Conservation (phyloP, 129 eudicot genomes). For the Flaveria sonorensis region DNA sequence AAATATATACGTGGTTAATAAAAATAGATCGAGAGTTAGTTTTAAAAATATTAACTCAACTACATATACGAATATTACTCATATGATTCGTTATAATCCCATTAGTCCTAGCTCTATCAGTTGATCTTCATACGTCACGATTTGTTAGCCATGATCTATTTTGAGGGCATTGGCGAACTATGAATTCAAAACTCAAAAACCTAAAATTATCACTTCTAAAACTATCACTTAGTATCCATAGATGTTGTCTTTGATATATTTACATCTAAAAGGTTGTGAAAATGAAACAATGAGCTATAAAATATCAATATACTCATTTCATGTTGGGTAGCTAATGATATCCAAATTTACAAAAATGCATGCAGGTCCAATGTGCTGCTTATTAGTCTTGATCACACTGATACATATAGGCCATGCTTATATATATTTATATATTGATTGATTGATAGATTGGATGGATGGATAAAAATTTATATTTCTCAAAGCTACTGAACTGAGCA, state of each 20-base stretch:
- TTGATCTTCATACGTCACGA: too few relatives aligned
- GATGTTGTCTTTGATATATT: too few relatives aligned
- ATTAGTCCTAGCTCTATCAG: too few relatives aligned
- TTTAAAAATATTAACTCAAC: neutral
- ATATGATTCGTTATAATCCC: neutral
- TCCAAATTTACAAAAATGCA: constrained; percentile 13
- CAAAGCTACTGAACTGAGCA: constrained; percentile 13
- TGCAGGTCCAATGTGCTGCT: neutral
- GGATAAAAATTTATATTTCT: constrained; percentile 13
- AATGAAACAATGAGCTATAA: constrained; percentile 25
- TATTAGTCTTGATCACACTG: constrained; percentile 1
- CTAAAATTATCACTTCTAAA: too few relatives aligned
- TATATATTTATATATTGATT: constrained; percentile 2
- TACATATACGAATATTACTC: neutral
- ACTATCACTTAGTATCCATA: too few relatives aligned
- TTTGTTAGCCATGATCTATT: too few relatives aligned
- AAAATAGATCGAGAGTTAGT: too few relatives aligned
- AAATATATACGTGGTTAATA: too few relatives aligned
- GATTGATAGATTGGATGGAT: neutral
- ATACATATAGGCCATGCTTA: constrained; percentile 30
- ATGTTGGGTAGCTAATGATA: constrained; percentile 24
- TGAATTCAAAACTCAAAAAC: too few relatives aligned
- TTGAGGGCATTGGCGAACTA: too few relatives aligned
- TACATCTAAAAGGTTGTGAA: neutral
- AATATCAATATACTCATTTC: neutral